phyloP scores from a whole-genome alignment of 2,329 filamentous ascomycete genomes.

The Stemphylium vesicarium region DNA sequence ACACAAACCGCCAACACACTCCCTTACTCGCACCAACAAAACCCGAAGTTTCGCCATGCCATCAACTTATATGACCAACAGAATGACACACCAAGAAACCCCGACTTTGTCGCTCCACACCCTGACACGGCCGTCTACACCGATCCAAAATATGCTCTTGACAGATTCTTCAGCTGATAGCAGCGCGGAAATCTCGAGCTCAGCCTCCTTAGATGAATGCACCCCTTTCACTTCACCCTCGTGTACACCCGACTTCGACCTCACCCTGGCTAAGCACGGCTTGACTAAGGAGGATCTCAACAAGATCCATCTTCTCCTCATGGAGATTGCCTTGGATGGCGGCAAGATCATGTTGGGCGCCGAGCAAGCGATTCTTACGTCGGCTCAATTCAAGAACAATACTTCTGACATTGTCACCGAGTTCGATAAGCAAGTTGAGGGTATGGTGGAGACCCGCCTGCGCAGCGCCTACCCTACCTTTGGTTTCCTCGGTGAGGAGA shows the following conservation, averaged over 20 bases:
- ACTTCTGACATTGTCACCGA: constrained; percentile 61
- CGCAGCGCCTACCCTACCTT: constrained; percentile 54
- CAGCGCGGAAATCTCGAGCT: background rate
- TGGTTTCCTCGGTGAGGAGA: constrained; percentile 50
- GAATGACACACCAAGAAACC: background rate
- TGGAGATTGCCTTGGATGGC: constrained; percentile 35
- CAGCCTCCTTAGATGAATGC: constrained; percentile 8
- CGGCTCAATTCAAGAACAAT: constrained; percentile 42
- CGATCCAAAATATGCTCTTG: background rate
- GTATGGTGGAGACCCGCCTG: constrained; percentile 56
- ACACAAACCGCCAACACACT: background rate
- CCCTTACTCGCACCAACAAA: background rate
- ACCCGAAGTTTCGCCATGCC: background rate
- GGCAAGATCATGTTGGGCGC: constrained; percentile 45
- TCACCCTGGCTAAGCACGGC: constrained; percentile 23
- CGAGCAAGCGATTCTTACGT: constrained; percentile 32
- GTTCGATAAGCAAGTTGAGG: constrained; percentile 62
- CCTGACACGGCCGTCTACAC: background rate
- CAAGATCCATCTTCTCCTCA: constrained; percentile 26
- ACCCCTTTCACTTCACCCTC: constrained; percentile 12
- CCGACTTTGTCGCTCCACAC: background rate
- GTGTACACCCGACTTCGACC: constrained; percentile 20
- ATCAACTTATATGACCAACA: background rate
- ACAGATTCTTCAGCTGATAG: background rate
- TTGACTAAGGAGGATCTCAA: constrained; percentile 20